Base-by-base conservation (phyloP, 208 protist genomes). In the Blastocrithidia nonstop region DNA sequence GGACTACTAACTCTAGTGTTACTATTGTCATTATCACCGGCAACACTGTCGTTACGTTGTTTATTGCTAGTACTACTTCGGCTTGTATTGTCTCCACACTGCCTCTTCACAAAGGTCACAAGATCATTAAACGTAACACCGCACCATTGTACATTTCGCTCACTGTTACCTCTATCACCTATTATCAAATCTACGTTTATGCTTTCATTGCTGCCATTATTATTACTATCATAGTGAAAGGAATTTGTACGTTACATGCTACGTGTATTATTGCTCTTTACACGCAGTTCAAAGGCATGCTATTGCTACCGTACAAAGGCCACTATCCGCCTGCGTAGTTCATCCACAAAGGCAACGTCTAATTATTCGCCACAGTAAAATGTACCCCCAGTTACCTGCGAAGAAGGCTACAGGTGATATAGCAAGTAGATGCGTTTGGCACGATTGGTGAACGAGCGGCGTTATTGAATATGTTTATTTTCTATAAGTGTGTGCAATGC, bases 331-430 rank as follows among this genome's bases (percentile, higher is more conserved):
- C 69, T 46, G 5, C 78, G 63, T 61, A 83, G 62, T 50, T 86
- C 70, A 45, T 88, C 78, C 16, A 92, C 65, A 54, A 80, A 85
- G 23, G 56, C 64, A 15, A 83, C 66, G 42, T 90, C 81, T 24
- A 87, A 55, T 32, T 86, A 71, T 44, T 84, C 74, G 32, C 79
- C 74, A 42, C 69, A 71, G 57, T 92, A 92, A 50, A 88, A 84
- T 15, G 72, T 73, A 24, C 83, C 83, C 7, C 83, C 83, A 0
- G 83, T 92, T 0, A 92, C 71, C 19, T 65, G 50, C 20, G 62
- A 56, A 16, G 75, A 87, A 3, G 83, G 83, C 54, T 78, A 64
- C 33, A 92, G 55, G 54, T 88, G 57, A 49, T 70, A 77, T 1
- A 92, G 66, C 4, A 87, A 52, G 56, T 87, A 92, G 28, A 92